phyloP scores from a whole-genome alignment of 2,329 filamentous ascomycete genomes.

The Talaromyces islandicus region DNA sequence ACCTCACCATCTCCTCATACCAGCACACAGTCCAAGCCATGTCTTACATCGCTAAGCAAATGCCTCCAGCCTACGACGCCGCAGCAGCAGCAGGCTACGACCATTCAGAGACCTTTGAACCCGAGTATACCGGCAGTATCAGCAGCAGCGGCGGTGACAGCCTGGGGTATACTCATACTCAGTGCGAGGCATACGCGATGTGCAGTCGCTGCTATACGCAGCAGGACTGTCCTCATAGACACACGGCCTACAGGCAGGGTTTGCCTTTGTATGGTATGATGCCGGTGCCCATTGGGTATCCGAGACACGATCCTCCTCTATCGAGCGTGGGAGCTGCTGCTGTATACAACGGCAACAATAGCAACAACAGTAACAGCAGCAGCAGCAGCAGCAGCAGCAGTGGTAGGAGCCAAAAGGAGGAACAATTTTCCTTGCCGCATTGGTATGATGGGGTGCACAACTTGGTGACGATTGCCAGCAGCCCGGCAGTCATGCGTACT shows the following conservation, averaged over 20 bases:
- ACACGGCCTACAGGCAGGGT: not conserved
- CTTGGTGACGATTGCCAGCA: not conserved
- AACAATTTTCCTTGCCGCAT: not conserved
- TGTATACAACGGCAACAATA: not conserved
- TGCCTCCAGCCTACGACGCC: not conserved
- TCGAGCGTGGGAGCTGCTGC: not conserved
- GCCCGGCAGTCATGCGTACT: not conserved
- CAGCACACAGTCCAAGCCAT: not conserved
- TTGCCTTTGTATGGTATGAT: not conserved
- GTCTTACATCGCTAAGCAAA: not conserved
- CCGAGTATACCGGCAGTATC: not conserved
- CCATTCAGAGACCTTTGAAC: not conserved
- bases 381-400: not conserved
- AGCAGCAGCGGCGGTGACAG: too few species aligned
- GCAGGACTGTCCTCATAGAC: not conserved
- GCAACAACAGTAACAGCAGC: too few species aligned
- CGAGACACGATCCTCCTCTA: not conserved
- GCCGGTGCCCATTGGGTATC: not conserved
- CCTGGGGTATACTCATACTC: not conserved
- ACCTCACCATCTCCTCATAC: not conserved
- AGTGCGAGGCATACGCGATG: not conserved
- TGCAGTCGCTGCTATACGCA: not conserved
- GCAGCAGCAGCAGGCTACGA: not conserved
- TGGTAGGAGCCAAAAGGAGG: not conserved
- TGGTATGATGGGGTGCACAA: not conserved